Conservation (phyloP, 495 filamentous ascomycete genomes). For the Penicillium steckii region DNA sequence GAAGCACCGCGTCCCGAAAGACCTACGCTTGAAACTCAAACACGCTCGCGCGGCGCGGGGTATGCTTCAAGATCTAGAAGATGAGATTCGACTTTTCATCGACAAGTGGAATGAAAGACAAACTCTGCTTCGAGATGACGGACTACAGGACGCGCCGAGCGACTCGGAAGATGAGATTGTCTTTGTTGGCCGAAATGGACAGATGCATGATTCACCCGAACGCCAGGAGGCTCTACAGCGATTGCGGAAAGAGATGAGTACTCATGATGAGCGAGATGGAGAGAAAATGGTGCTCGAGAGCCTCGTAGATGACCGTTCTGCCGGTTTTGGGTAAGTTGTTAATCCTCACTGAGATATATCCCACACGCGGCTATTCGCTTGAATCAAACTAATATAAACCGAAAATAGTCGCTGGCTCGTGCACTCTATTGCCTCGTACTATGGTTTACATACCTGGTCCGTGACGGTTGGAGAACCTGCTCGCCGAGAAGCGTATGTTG, state of each 20-base stretch:
- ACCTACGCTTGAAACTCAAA: constrained; percentile 63
- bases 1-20: constrained; percentile 48
- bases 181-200: constrained; percentile 78
- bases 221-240: constrained; percentile 30
- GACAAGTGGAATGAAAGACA: constrained; percentile 55
- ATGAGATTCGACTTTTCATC: constrained; percentile 62
- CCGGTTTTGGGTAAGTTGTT: constrained; percentile 73
- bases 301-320: constrained; percentile 67
- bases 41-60: constrained; percentile 64
- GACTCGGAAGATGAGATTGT: constrained; percentile 87
- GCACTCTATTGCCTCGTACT: constrained; percentile 89
- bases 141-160: constrained; percentile 46
- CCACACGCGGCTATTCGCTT: too few relatives aligned
- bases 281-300: constrained; percentile 80
- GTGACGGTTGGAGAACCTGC: constrained; percentile 73
- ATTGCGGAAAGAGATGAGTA: constrained; percentile 41
- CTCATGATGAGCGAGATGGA: constrained; percentile 48
- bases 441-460: constrained; percentile 83
- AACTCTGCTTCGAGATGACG: constrained; percentile 38
- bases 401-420: constrained; percentile 80
- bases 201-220: constrained; percentile 62
- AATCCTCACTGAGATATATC: not conserved
- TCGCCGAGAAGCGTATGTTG: constrained; percentile 86
- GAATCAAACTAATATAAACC: too few relatives aligned
- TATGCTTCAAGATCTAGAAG: constrained; percentile 64